Evolutionary conservation across 2,329 filamentous ascomycete species (phyloP), one percentile per base, ranked within the genome.

Genomic region (Aspergillus neotritici): DNA sequence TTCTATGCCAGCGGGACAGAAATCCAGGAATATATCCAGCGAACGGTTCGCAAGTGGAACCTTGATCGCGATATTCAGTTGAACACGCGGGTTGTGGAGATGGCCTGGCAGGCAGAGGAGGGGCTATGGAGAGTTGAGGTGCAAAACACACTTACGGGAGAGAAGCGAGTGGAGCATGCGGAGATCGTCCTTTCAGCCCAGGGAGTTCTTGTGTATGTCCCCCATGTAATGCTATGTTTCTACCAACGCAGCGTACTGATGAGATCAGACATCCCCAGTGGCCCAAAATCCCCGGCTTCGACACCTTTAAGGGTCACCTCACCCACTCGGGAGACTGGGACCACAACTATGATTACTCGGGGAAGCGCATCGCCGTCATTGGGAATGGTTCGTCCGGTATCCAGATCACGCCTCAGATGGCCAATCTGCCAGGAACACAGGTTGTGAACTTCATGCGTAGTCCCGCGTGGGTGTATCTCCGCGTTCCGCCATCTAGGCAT

Each of bases 11-110:
- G 55, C 4, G 67, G 66, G 1, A 48, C 53, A 5, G 70, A 72
- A 49, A 72, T 73, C 25, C 56, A 61, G 7, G 61, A 66, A 5
- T 73, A 73, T 45, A 66, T 71, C 55, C 54, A 67, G 33, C 45
- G 49, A 2, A 59, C 61, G 5, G 65, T 64, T 9, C 21, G 21
- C 5, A 71, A 71, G 46, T 67, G 65, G 46, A 57, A 63, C 15
- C 58, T 70, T 0, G 65, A 67, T 35, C 54, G 63, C 7, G 59
- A 68, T 34, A 48, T 73, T 10, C 61, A 66, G 33, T 54, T 70
- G 28, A 56, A 63, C 13, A 62, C 66, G 28, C 57, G 58, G 5
- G 68, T 73, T 1, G 53, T 61, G 3, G 59, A 58, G 16, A 64
- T 68, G 0, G 43, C 52, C 3, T 73, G 70, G 70, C 50, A 69